Evolutionary conservation across 768 basidiomycete species (phyloP).

Genomic region (Hericium coralloides): DNA sequence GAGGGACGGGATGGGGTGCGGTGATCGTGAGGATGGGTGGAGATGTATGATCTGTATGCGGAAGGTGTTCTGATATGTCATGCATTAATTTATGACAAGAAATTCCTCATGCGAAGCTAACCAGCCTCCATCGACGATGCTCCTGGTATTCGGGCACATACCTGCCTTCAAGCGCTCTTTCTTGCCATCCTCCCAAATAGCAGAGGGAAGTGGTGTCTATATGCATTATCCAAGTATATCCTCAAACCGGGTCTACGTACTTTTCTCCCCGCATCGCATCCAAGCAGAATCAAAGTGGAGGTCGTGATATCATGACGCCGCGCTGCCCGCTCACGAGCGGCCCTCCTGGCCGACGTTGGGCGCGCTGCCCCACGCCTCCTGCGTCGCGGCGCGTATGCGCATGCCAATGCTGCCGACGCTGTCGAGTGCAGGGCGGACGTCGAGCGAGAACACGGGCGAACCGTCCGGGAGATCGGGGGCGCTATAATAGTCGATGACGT

Average conservation of each 20-base stretch:
- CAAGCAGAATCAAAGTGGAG: neutral
- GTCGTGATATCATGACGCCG: neutral
- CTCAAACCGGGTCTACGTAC: neutral
- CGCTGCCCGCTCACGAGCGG: neutral
- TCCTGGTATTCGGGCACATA: too few species aligned
- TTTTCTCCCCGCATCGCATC: neutral
- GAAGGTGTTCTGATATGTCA: too few species aligned
- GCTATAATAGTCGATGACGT: conserved; percentile 98
- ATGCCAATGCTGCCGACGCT: conserved; percentile 67
- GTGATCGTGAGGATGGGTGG: too few species aligned
- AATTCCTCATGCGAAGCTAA: too few species aligned
- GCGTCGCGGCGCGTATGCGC: conserved; percentile 26
- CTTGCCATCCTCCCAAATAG: too few species aligned
- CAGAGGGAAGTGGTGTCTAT: too few species aligned
- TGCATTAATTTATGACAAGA: too few species aligned
- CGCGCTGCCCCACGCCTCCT: conserved; percentile 9
- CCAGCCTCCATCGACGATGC: too few species aligned
- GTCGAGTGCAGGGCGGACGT: conserved; percentile 93
- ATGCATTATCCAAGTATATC: neutral
- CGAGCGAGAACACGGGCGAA: conserved; percentile 89
- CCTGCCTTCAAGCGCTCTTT: too few species aligned
- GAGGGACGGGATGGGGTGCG: too few species aligned
- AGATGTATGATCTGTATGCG: too few species aligned
- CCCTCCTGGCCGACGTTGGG: neutral
- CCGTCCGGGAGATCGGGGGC: conserved; percentile 86